Evolutionary conservation across 805 yeast genomes (phyloP).

Genomic region (Starmera dryadoides): DNA sequence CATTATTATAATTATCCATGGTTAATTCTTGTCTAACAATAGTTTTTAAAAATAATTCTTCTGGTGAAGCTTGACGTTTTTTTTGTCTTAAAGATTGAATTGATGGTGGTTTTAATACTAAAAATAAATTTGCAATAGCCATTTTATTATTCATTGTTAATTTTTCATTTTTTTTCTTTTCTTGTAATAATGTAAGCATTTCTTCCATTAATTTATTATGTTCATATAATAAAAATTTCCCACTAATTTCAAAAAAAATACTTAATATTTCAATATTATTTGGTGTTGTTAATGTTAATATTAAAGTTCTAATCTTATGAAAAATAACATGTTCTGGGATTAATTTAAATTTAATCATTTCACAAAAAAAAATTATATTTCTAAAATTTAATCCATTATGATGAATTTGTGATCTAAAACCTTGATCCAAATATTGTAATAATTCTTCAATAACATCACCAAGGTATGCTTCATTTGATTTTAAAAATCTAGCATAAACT

Average conservation of each 20-base stretch:
- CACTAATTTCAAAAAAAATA: constrained; percentile 68
- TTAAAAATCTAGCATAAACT: constrained; percentile 60
- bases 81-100: constrained; percentile 24
- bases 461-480: constrained; percentile 44
- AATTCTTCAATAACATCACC: constrained; percentile 46
- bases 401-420: constrained; percentile 54
- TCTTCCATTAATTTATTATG: constrained; percentile 52
- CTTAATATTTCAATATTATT: constrained; percentile 63
- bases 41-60: constrained; percentile 40
- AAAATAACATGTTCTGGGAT: constrained; percentile 66
- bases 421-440: constrained; percentile 45
- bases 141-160: constrained; percentile 48
- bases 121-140: constrained; percentile 49
- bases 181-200: constrained; percentile 50
- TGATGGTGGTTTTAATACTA: constrained; percentile 49
- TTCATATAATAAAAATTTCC: constrained; percentile 55
- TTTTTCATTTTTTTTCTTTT: constrained; percentile 38
- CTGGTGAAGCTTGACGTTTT: constrained; percentile 27
- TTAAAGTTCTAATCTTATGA: constrained; percentile 61
- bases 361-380: constrained; percentile 59
- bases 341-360: constrained; percentile 68
- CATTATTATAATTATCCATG: constrained; percentile 23
- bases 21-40: constrained; percentile 47
- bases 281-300: constrained; percentile 41
- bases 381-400: constrained; percentile 45